Evolutionary conservation across 2,329 filamentous ascomycete species (phyloP), one percentile per base, ranked within the genome.

Genomic region (Verticillium klebahnii): DNA sequence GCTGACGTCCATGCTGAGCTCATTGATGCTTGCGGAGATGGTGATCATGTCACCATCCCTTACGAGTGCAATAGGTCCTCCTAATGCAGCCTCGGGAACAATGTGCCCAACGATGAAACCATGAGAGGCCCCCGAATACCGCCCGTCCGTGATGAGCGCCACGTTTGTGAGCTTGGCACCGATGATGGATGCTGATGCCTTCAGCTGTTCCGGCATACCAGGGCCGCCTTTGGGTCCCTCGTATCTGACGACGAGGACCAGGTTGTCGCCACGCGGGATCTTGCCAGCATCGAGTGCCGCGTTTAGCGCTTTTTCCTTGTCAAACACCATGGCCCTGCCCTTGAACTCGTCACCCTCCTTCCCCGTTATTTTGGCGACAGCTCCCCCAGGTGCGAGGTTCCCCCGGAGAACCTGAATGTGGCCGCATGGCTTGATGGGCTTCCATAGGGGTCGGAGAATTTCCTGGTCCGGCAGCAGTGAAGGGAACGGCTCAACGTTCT

Each of bases 91-190:
- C 75, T 98, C 94, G 2, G 94, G 94, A 2, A 91, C 90, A 15
- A 97, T 91, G 70, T 97, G 93, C 1, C 94, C 94, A 17, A 97
- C 92, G 70, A 96, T 95, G 75, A 96, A 97, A 0, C 93, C 93
- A 74, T 97, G 93, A 61, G 85, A 90, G 2, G 93, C 94, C 34
- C 94, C 94, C 54, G 85, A 90, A 75, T 97, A 98, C 56, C 94
- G 81, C 0, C 94, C 94, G 72, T 98, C 94, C 0, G 94, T 98
- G 58, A 98, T 92, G 14, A 98, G 84, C 0, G 94, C 93, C 9
- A 97, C 85, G 69, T 97, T 96, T 60, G 82, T 91, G 58, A 97
- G 80, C 15, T 90, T 90, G 0, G 94, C 94, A 57, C 94, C 94
- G 90, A 97, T 97, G 67, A 98, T 91, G 17, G 93, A 92, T 0